Evolutionary conservation across 1,284 basidiomycete genomes (phyloP).

Genomic region (Cutaneotrichosporon sp.): DNA sequence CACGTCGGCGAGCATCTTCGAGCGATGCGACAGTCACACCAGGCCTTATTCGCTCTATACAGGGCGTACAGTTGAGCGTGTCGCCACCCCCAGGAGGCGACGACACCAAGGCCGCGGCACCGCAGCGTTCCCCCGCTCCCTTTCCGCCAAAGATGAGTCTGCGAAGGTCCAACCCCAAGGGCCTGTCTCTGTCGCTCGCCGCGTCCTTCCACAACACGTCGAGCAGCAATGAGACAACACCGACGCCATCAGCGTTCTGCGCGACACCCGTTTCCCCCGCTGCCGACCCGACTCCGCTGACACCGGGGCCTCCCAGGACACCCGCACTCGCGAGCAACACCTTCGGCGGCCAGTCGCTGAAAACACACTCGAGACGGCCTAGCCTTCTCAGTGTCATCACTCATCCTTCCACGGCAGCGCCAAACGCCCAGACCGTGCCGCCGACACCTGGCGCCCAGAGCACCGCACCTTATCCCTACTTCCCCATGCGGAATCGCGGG

Average conservation of each 20-base stretch:
- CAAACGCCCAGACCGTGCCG: slow-evolving; percentile 18
- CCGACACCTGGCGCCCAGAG: slow-evolving; percentile 25
- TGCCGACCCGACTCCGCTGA: slow-evolving; percentile 25
- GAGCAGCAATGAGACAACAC: slow-evolving; percentile 6
- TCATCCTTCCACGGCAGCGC: slow-evolving; percentile 16
- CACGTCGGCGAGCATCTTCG: neutral
- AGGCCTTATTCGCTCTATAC: slow-evolving; percentile 7
- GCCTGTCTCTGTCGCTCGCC: slow-evolving; percentile 31
- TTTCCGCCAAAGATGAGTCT: slow-evolving; percentile 22
- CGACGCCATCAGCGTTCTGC: slow-evolving; percentile 15
- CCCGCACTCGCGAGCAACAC: neutral
- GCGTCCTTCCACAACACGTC: slow-evolving; percentile 21
- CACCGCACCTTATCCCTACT: slow-evolving; percentile 17
- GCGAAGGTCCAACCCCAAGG: slow-evolving; percentile 38
- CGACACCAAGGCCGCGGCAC: neutral
- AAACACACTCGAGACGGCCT: slow-evolving; percentile 22
- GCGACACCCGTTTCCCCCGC: slow-evolving; percentile 9
- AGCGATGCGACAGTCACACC: slow-evolving; percentile 2
- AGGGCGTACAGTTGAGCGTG: slow-evolving; percentile 11
- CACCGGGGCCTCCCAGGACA: slow-evolving; percentile 21
- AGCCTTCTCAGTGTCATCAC: slow-evolving; percentile 39
- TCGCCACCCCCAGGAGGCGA: slow-evolving; percentile 1
- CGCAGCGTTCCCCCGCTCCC: slow-evolving; percentile 3
- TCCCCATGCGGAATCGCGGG: slow-evolving; percentile 14
- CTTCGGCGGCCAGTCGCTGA: neutral